A percentile compares a stretch with the other conserved stretches of the same genome.
These are phyloP conservation scores for Opeltia flavorubescens DNA, from an alignment of 495 filamentous ascomycete species.

Conservation along the genomic window DNA sequence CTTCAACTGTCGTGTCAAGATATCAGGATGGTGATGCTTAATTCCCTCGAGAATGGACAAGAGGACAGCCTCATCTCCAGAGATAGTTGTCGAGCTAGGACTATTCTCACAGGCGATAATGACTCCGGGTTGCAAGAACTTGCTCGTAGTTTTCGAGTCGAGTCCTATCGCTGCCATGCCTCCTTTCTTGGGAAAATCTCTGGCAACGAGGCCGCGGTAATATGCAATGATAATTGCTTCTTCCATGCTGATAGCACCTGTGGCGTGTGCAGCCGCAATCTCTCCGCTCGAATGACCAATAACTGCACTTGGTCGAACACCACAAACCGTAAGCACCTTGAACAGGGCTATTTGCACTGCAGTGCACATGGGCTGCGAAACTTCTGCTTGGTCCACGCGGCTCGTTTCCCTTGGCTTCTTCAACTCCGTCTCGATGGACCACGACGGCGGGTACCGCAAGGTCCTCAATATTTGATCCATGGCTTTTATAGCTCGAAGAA, in stretches of 20 bases:
- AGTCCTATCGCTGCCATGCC: conserved; percentile 22
- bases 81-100: conserved; percentile 18
- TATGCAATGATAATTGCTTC: conserved; percentile 26
- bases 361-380: conserved; percentile 23
- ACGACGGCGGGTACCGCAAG: conserved; percentile 11
- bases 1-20: conserved; percentile 3
- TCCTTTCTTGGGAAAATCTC: conserved; percentile 5
- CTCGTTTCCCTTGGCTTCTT: background rate
- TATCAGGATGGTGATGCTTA: background rate
- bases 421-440: conserved; percentile 12
- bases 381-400: conserved; percentile 7
- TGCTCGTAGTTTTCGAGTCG: background rate
- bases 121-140: background rate
- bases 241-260: conserved; percentile 29
- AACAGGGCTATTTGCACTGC: conserved; percentile 32
- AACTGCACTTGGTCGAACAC: conserved; percentile 33
- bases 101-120: conserved; percentile 23
- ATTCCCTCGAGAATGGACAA: conserved; percentile 7
- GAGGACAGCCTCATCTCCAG: conserved; percentile 13
- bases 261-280: conserved; percentile 47
- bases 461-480: conserved; percentile 10
- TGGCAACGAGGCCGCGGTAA: conserved; percentile 18
- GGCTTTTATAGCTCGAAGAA: conserved; percentile 8
- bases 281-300: conserved; percentile 52
- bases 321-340: conserved; percentile 40